phyloP scores from a whole-genome alignment of 305 asterid species.

The Plantago rigida region DNA sequence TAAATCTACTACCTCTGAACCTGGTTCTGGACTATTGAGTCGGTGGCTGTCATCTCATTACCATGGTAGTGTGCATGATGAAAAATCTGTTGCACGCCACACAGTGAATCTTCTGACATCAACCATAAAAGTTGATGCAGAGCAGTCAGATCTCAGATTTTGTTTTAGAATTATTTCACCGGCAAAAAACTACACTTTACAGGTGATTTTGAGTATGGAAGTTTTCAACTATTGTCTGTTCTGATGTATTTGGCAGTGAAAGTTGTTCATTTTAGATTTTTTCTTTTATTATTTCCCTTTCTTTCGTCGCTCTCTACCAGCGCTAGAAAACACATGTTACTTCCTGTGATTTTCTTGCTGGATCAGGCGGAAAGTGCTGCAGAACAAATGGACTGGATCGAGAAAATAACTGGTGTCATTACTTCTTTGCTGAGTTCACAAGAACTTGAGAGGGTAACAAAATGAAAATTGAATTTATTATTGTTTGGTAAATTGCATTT shows the following conservation, averaged over 20 bases:
- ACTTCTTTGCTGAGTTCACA: slow-evolving; percentile 54
- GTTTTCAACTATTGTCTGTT: background rate
- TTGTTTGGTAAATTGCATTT: slow-evolving; percentile 9
- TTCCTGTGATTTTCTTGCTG: slow-evolving; percentile 17
- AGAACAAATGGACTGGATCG: slow-evolving; percentile 65
- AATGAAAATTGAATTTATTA: background rate
- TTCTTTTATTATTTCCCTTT: background rate
- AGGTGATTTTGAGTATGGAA: slow-evolving; percentile 30
- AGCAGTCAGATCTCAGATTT: slow-evolving; percentile 57
- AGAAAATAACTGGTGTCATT: slow-evolving; percentile 59
- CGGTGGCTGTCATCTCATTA: slow-evolving; percentile 72
- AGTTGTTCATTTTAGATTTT: slow-evolving; percentile 2
- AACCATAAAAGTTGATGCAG: slow-evolving; percentile 56
- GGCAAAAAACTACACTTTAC: slow-evolving; percentile 55
- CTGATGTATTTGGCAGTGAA: background rate
- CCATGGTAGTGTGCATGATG: slow-evolving; percentile 66
- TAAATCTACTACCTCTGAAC: slow-evolving; percentile 41
- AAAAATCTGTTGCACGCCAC: slow-evolving; percentile 58
- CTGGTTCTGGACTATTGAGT: slow-evolving; percentile 51
- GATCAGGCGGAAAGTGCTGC: slow-evolving; percentile 56
- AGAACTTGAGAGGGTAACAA: slow-evolving; percentile 48
- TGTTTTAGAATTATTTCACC: slow-evolving; percentile 72
- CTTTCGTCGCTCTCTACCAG: background rate
- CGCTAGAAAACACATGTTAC: slow-evolving; percentile 8
- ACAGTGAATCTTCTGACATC: slow-evolving; percentile 61